A percentile compares a stretch with the other conserved stretches of the same genome.
Evolutionary conservation across 2,329 filamentous ascomycete species (phyloP).

Genomic region (Nemania sp.): DNA sequence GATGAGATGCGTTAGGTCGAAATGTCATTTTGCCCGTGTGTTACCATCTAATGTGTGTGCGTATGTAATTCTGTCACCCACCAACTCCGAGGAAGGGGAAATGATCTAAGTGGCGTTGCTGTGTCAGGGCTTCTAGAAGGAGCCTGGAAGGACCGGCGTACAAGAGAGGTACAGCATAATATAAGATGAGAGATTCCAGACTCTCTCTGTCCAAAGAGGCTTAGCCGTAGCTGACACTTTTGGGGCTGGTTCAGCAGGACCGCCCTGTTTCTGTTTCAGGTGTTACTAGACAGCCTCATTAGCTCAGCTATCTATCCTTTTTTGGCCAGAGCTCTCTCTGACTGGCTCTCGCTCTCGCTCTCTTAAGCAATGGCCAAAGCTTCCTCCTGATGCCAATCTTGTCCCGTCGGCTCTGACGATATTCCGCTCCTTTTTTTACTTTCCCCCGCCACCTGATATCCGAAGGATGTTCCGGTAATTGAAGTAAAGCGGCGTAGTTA

Average conservation of each 20-base stretch:
- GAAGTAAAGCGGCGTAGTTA: background rate
- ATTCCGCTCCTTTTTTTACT: background rate
- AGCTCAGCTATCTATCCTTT: slow-evolving; percentile 30
- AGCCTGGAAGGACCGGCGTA: slow-evolving; percentile 33
- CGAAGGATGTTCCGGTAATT: background rate
- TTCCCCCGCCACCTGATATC: slow-evolving; percentile 3
- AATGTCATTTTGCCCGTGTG: background rate
- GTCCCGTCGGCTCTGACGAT: slow-evolving; percentile 1
- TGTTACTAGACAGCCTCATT: slow-evolving; percentile 34
- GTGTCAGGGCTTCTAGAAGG: slow-evolving; percentile 36
- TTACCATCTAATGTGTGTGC: background rate
- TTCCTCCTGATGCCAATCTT: slow-evolving; percentile 14
- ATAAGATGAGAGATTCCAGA: background rate
- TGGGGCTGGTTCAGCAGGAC: slow-evolving; percentile 33
- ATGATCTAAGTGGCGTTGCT: slow-evolving; percentile 30
- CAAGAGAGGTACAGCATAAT: slow-evolving; percentile 15
- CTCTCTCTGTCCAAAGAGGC: slow-evolving; percentile 14
- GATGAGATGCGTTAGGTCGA: slow-evolving; percentile 20
- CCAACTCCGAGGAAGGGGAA: slow-evolving; percentile 13
- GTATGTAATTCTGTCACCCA: background rate
- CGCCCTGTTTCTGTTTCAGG: slow-evolving; percentile 38
- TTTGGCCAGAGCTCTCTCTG: background rate
- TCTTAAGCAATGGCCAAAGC: background rate
- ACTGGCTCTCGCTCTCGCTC: background rate
- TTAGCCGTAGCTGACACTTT: slow-evolving; percentile 34